Evolutionary conservation across 106 monocot genomes (phyloP).

Genomic region (Triglochin maritima): DNA sequence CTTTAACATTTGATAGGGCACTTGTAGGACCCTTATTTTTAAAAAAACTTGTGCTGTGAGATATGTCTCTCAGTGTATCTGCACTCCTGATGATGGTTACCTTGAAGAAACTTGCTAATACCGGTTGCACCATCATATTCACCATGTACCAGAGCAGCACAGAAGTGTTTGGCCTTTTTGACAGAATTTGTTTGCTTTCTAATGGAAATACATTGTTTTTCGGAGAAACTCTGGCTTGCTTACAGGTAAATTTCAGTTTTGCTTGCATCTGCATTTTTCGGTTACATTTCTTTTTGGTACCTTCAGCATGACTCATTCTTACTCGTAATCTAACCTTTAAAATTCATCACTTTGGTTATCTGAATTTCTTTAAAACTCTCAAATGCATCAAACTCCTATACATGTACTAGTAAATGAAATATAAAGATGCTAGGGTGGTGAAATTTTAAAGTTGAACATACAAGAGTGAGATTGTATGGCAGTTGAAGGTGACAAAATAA

Average conservation of each 20-base stretch:
- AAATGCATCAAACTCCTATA: no score
- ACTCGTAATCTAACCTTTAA: no score
- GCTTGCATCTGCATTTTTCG: not conserved
- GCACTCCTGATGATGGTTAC: constrained; percentile 95
- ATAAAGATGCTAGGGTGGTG: no score
- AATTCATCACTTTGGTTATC: no score
- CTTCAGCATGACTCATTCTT: no score
- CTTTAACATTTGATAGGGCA: not conserved
- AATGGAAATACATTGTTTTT: constrained; percentile 99
- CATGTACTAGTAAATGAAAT: no score
- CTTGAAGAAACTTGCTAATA: constrained; percentile 93
- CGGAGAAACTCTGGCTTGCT: constrained; percentile 88
- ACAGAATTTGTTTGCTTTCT: constrained; percentile 96
- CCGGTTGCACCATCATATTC: constrained; percentile 91
- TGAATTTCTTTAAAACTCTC: no score
- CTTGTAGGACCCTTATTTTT: not conserved
- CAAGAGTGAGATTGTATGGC: no score
- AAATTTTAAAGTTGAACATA: no score
- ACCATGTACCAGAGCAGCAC: constrained; percentile 99
- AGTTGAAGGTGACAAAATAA: no score
- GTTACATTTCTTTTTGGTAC: not conserved
- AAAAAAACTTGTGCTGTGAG: not conserved
- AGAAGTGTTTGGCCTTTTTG: constrained; percentile 98
- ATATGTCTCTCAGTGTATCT: constrained; percentile 60
- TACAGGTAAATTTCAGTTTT: constrained; percentile 41